Evolutionary conservation across 306 rosid genomes (phyloP), one percentile per base, ranked within the genome.

Genomic region (Hippophae tibetana): DNA sequence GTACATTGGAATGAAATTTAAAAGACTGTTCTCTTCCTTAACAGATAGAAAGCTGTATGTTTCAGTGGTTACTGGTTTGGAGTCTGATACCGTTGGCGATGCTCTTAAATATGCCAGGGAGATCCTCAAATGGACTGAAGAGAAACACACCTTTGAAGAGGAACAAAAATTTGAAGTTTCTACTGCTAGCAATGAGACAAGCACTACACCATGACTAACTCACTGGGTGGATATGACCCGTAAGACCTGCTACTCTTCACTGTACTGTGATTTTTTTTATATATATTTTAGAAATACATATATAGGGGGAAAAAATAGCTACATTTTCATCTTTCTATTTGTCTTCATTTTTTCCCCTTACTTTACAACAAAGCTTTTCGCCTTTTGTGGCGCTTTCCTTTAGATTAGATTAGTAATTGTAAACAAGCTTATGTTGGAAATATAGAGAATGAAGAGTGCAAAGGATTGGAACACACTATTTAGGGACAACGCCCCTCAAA

Each of bases 71-170:
- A 72, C 84, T 10, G 95, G 83, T 5, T 73, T 85, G 77, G 81
- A 89, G 60, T 57, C 77, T 43, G 81, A 77, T 14, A 71, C 79
- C n/a, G 85, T 85, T 7, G 77, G 78, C 51, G 89, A 76, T 61
- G 81, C 90, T 57, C 78, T 89, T n/a, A 75, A 78, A 76, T 85
- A 83, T 56, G 90, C 86, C 9, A 78, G 89, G 67, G 95, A 79
- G 78, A 78, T 89, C 63, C 60, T 69, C 26, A 61, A 55, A 48
- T 81, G 85, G 75, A 55, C 63, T 38, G 71, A 79, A 62, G 79
- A 76, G 77, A 71, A 77, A 3, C 74, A 80, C 47, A 65, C 58
- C 52, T 54, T 51, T 3, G 87, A 86, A 44, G 79, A 76, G 77
- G 73, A 77, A 3, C 74, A 80, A 50, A 65, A 61, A 53, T 54